phyloP scores from a whole-genome alignment of 1,284 basidiomycete species.

The Rhodotorula sp. region DNA sequence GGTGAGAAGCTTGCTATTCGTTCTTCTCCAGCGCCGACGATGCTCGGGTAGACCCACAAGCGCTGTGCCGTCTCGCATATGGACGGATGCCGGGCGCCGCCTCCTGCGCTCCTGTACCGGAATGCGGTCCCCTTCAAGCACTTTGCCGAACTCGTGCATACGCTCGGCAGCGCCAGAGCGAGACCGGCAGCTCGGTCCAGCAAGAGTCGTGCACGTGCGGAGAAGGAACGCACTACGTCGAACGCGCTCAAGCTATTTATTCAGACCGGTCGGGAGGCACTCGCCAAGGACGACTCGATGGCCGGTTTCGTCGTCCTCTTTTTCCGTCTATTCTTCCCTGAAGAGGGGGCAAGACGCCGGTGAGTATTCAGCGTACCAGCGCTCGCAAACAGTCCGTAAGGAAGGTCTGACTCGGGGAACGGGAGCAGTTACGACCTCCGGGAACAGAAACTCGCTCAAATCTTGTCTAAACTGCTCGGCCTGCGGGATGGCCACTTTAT shows the following conservation, averaged over 20 bases:
- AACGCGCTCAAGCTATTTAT: too few species aligned
- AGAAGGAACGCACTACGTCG: not conserved
- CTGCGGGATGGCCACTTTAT: conserved; percentile 1
- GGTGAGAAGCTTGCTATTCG: too few species aligned
- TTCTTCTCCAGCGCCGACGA: not conserved
- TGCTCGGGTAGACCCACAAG: not conserved
- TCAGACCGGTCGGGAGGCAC: not conserved
- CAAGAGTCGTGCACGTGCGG: conserved; percentile 19
- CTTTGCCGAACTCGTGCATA: conserved; percentile 21
- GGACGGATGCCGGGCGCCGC: not conserved
- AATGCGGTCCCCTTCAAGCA: conserved; percentile 28
- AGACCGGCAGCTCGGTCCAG: conserved; percentile 2
- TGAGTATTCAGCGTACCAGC: not conserved
- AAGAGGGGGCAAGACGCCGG: conserved; percentile 66
- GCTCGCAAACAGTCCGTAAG: not conserved
- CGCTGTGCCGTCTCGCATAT: not conserved
- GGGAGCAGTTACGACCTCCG: conserved; percentile 62
- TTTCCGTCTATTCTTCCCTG: conserved; percentile 75
- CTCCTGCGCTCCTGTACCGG: conserved; percentile 1
- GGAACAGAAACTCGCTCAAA: conserved; percentile 62
- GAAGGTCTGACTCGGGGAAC: too few species aligned
- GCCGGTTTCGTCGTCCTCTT: conserved; percentile 48
- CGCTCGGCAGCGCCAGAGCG: conserved; percentile 6
- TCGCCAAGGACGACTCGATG: not conserved
- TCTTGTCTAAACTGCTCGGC: conserved; percentile 55